Conservation (phyloP, 2,329 filamentous ascomycete species). For the Pezicula neosporulosa region DNA sequence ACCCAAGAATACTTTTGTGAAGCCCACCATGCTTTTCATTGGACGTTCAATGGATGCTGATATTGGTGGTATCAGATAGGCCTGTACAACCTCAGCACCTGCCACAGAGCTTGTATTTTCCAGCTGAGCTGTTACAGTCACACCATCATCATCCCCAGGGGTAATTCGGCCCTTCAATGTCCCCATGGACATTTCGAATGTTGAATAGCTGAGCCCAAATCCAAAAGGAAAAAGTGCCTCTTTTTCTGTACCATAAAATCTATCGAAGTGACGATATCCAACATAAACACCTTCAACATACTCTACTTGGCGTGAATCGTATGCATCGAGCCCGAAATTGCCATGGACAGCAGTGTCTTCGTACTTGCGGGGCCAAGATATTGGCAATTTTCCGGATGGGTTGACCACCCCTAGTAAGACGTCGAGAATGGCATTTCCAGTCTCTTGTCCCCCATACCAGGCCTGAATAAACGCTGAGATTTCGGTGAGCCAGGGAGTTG, state of each 20-base stretch:
- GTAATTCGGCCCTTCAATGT: background rate
- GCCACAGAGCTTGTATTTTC: background rate
- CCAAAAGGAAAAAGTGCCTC: slow-evolving; percentile 58
- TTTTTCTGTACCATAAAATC: slow-evolving; percentile 38
- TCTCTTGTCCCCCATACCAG: slow-evolving; percentile 66
- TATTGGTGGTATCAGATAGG: slow-evolving; percentile 13
- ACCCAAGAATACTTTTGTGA: background rate
- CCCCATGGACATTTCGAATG: slow-evolving; percentile 33
- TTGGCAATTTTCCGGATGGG: slow-evolving; percentile 12
- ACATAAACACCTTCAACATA: slow-evolving; percentile 64
- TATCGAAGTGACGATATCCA: slow-evolving; percentile 60
- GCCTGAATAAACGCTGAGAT: slow-evolving; percentile 9
- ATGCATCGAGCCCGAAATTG: slow-evolving; percentile 51
- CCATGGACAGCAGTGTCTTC: slow-evolving; percentile 5
- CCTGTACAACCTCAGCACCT: slow-evolving; percentile 10
- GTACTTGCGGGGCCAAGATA: slow-evolving; percentile 4
- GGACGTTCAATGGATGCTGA: background rate
- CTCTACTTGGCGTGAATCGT: slow-evolving; percentile 53
- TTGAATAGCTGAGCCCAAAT: slow-evolving; percentile 61
- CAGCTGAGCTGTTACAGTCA: background rate
- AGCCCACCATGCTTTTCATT: slow-evolving; percentile 1
- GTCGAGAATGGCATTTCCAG: slow-evolving; percentile 61
- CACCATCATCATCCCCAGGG: background rate
- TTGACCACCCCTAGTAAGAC: slow-evolving; percentile 41
- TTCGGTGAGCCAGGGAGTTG: slow-evolving; percentile 2